These are phyloP conservation scores for Fraxinus quadrangulata DNA, from an alignment of 257 asterid species.

Conservation along the genomic window DNA sequence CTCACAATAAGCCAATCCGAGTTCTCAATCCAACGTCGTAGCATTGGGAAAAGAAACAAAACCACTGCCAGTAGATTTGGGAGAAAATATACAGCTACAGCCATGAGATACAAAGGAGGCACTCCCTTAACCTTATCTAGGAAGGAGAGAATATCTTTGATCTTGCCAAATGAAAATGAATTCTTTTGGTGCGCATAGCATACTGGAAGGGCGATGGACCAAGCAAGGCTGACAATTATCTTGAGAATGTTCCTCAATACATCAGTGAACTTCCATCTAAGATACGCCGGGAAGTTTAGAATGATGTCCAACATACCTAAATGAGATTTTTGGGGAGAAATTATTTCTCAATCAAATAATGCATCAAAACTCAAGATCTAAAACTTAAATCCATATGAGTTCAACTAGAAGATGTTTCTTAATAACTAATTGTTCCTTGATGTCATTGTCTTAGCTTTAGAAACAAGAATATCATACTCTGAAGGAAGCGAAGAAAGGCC, in stretches of 20 bases:
- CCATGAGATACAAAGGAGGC: constrained; percentile 84
- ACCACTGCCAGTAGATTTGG: constrained; percentile 75
- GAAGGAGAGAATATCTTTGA: constrained; percentile 51
- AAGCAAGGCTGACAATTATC: constrained; percentile 76
- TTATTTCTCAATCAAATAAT: constrained; percentile 26
- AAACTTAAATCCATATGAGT: constrained; percentile 1
- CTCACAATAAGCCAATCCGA: constrained; percentile 89
- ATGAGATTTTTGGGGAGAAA: constrained; percentile 23
- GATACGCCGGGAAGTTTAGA: constrained; percentile 91
- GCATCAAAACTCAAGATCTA: no score
- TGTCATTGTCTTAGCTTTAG: constrained; percentile 1
- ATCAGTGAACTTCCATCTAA: constrained; percentile 79
- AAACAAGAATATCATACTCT: constrained; percentile 57
- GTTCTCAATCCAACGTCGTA: constrained; percentile 92
- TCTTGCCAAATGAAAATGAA: constrained; percentile 40
- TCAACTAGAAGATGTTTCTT: constrained; percentile 3
- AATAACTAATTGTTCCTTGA: neutral
- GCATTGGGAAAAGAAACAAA: constrained; percentile 87
- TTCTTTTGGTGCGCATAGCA: constrained; percentile 62
- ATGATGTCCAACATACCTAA: constrained; percentile 80
- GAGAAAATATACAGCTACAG: constrained; percentile 69
- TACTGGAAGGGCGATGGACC: constrained; percentile 78
- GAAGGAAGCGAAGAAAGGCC: constrained; percentile 81
- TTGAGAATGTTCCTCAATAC: constrained; percentile 75
- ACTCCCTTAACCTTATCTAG: constrained; percentile 77